A percentile compares a stretch with the other conserved stretches of the same genome.
phyloP scores from a whole-genome alignment of 768 basidiomycete genomes.

The Sistotremastrum suecicum region DNA sequence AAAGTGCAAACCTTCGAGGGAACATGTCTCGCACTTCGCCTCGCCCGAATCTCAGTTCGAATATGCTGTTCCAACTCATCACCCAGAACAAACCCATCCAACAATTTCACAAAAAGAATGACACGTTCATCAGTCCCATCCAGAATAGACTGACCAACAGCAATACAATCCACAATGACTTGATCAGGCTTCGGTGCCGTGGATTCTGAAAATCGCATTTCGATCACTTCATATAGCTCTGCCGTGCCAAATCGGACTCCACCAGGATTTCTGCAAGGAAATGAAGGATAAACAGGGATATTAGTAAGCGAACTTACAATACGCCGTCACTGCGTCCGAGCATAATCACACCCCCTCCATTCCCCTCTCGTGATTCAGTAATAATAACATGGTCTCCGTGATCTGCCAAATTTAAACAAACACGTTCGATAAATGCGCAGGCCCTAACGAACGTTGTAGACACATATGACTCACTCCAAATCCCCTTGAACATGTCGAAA shows the following conservation, averaged over 20 bases:
- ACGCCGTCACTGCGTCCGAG: conserved; percentile 75
- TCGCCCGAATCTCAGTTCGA: conserved; percentile 42
- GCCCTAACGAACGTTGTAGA: background rate
- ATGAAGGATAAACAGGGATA: background rate
- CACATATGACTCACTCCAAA: conserved; percentile 50
- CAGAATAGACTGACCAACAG: conserved; percentile 55
- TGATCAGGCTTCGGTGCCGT: conserved; percentile 25
- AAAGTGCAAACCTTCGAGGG: conserved; percentile 43
- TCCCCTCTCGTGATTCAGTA: conserved; percentile 47
- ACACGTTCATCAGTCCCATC: conserved; percentile 62
- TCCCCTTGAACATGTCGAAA: conserved; percentile 49
- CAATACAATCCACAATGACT: conserved; percentile 44
- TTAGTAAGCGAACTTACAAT: conserved; percentile 29
- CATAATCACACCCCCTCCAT: conserved; percentile 72
- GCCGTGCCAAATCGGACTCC: conserved; percentile 75
- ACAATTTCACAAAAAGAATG: conserved; percentile 57
- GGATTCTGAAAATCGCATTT: conserved; percentile 38
- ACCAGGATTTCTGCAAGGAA: conserved; percentile 46
- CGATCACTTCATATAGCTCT: conserved; percentile 71
- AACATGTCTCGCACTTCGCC: conserved; percentile 62
- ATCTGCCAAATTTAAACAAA: conserved; percentile 22
- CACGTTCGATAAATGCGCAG: background rate
- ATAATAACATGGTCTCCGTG: conserved; percentile 65
- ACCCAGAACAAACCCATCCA: conserved; percentile 33
- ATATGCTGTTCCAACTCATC: conserved; percentile 39